Evolutionary conservation across 495 filamentous ascomycete species (phyloP).

Genomic region (Aspergillus bertholletiae): DNA sequence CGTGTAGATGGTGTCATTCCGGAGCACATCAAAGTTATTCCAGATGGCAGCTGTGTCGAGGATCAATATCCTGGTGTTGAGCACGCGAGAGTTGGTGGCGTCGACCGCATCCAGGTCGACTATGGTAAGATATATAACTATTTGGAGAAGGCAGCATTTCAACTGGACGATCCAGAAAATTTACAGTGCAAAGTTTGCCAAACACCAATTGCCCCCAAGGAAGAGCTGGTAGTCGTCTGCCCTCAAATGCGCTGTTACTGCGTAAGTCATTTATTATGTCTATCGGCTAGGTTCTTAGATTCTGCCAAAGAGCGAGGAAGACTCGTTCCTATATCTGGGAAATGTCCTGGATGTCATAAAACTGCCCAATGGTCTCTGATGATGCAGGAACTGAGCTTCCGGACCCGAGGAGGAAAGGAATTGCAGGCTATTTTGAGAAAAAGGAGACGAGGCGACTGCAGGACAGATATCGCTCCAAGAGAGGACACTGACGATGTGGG

Average conservation of each 20-base stretch:
- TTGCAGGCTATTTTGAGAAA: constrained; percentile 60
- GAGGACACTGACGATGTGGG: not conserved
- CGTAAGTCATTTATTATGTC: constrained; percentile 72
- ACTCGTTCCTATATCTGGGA: constrained; percentile 65
- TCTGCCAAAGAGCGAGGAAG: constrained; percentile 33
- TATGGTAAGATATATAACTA: constrained; percentile 64
- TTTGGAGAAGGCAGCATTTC: constrained; percentile 64
- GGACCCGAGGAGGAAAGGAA: constrained; percentile 63
- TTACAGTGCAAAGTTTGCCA: constrained; percentile 64
- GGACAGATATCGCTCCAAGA: not conserved
- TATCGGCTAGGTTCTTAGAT: constrained; percentile 61
- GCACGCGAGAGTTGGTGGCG: constrained; percentile 18
- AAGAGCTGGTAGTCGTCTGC: constrained; percentile 65
- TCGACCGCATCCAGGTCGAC: constrained; percentile 60
- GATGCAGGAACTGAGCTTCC: constrained; percentile 75
- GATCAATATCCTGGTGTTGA: constrained; percentile 1
- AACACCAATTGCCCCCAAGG: constrained; percentile 38
- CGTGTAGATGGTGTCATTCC: constrained; percentile 46
- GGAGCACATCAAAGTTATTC: constrained; percentile 47
- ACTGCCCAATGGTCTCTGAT: constrained; percentile 69
- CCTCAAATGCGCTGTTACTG: constrained; percentile 61
- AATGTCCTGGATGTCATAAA: constrained; percentile 67
- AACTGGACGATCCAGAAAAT: constrained; percentile 58
- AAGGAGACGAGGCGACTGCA: constrained; percentile 24
- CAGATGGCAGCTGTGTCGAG: constrained; percentile 44